Base-by-base conservation (phyloP, 2,329 filamentous ascomycete genomes). In the Claviceps paspali region DNA sequence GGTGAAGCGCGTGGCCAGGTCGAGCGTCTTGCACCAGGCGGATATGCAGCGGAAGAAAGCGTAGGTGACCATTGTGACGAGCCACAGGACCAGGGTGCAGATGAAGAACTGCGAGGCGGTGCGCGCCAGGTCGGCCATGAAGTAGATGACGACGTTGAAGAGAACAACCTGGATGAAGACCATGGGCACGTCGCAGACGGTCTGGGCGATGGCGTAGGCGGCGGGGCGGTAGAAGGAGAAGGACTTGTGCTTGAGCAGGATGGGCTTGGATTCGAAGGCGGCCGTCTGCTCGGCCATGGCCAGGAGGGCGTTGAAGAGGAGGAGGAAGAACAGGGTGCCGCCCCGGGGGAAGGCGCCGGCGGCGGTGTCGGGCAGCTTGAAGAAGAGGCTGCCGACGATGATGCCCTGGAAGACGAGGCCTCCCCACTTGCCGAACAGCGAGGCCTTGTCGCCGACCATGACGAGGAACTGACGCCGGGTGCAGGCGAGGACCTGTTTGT, bases 321-420 rank as follows among this genome's bases (percentile, higher is more conserved):
- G 56, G 2, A 66, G 53, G 43, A 70, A 69, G 52, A 71, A 71
- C 12, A 66, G 46, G 1, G 60, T 52, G 12, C 68, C 64, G 17
- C 65, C 63, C 0, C 65, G 60, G 3, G 61, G 52, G 52, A 78
- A 87, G 46, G 83, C 79, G 33, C 76, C 80, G 0, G 55, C 54
- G 0, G 79, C 80, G 6, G 68, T 66, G 1, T 61, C 45, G 0
- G 67, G 59, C 8, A 84, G 59, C 44, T 83, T 74, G 48, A 81
- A 84, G 60, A 92, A 92, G 4, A 91, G 63, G 4, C 78, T 83
- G 1, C 82, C 81, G 35, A 88, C 78, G 42, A 92, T 83, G 9
- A 92, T 65, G 2, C 60, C 65, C 49, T 85, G 82, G 40, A 80
- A 73, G 32, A 91, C 55, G 39, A 87, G 79, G 46, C 85, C 84